These are phyloP conservation scores for Acanthamoeba sp. DNA, from an alignment of 208 protist genomes.

Conservation along the genomic window DNA sequence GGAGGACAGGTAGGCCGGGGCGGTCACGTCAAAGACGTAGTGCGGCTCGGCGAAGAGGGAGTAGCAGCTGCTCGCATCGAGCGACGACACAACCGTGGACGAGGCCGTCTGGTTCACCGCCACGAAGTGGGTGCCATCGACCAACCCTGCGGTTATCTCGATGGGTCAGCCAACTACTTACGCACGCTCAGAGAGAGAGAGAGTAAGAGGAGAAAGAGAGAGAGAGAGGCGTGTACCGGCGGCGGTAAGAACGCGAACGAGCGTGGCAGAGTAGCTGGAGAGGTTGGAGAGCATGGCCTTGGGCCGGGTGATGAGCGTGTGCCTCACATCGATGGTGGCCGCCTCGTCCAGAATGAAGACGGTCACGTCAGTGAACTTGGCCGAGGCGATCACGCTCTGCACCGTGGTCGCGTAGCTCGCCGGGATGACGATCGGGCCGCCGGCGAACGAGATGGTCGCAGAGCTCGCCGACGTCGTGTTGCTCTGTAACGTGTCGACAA, in stretches of 20 bases:
- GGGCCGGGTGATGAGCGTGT: neutral
- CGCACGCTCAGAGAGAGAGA: neutral
- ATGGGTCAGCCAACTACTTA: neutral
- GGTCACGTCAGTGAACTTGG: neutral
- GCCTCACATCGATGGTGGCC: neutral
- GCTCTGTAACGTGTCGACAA: neutral
- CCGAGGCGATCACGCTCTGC: neutral
- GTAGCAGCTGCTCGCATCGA: slow-evolving; percentile 10
- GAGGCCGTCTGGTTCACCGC: neutral
- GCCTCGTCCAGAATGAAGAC: neutral
- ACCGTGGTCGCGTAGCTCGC: neutral
- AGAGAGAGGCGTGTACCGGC: neutral
- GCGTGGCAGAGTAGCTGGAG: neutral
- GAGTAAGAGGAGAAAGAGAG: neutral
- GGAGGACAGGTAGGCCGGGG: neutral
- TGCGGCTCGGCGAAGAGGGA: neutral
- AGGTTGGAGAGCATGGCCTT: slow-evolving; percentile 41
- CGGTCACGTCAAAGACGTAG: neutral
- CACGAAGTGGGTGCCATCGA: neutral
- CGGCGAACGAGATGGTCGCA: neutral
- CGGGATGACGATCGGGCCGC: slow-evolving; percentile 4
- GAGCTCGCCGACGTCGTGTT: neutral
- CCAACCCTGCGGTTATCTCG: neutral
- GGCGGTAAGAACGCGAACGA: neutral
- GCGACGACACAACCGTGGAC: neutral